Conservation (phyloP, 305 asterid species). For the Petunia hybrid region DNA sequence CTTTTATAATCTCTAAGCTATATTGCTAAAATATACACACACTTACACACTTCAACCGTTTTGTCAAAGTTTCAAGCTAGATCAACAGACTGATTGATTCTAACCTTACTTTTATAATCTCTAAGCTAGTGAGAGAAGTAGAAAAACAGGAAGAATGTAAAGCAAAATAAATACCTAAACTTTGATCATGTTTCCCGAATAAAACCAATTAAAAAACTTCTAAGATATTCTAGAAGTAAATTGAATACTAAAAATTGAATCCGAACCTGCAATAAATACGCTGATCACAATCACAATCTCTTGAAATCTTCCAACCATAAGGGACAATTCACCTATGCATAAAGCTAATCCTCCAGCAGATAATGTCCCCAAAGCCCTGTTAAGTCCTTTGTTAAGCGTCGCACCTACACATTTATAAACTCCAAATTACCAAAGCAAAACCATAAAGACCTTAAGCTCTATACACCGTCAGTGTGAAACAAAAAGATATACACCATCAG, state of each 20-base stretch:
- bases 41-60: not conserved
- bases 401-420: conserved; percentile 46
- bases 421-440: not conserved
- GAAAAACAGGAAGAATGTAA: conserved; percentile 5
- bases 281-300: conserved; percentile 70
- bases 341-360: conserved; percentile 58
- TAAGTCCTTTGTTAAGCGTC: conserved; percentile 57
- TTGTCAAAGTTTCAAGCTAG: not conserved
- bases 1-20: not conserved
- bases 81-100: not conserved
- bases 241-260: not conserved
- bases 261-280: conserved; percentile 77
- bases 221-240: not conserved
- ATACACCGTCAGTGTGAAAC: too few species aligned
- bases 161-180: not conserved
- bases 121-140: conserved; percentile 6
- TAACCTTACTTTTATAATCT: conserved; percentile 8
- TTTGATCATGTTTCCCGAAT: conserved; percentile 16
- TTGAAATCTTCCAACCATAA: conserved; percentile 55
- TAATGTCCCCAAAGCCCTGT: conserved; percentile 58
- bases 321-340: conserved; percentile 50
- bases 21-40: not conserved
- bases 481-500: too few species aligned
- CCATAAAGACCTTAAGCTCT: too few species aligned
- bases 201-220: not conserved